Conservation (phyloP, 768 basidiomycete genomes). For the Lentinula lateritia region DNA sequence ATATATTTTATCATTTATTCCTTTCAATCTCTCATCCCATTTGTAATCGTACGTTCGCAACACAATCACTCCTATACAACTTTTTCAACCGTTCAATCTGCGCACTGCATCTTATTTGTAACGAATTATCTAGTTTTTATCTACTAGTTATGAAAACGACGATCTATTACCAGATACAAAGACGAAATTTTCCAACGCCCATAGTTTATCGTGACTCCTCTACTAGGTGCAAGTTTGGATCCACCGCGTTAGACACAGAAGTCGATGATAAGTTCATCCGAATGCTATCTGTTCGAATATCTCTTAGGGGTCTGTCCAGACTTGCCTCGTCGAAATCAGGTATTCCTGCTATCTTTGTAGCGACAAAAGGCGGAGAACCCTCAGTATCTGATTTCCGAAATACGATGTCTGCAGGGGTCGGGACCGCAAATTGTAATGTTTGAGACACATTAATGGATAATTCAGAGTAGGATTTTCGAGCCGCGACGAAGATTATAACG, state of each 20-base stretch:
- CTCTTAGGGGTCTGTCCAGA: background rate
- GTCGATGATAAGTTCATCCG: too few relatives aligned
- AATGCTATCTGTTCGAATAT: background rate
- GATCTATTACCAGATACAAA: background rate
- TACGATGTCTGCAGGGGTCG: background rate
- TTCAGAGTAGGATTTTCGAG: background rate
- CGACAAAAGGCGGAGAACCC: background rate
- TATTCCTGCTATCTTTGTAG: background rate
- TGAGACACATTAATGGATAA: background rate
- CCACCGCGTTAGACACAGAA: too few relatives aligned
- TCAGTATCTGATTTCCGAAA: background rate
- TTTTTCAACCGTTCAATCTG: background rate
- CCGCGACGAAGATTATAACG: background rate
- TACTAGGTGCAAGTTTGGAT: too few relatives aligned
- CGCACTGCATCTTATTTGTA: background rate
- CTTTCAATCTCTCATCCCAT: background rate
- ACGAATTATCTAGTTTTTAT: background rate
- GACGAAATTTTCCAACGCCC: too few relatives aligned
- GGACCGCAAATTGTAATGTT: background rate
- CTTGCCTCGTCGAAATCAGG: background rate
- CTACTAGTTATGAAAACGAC: background rate
- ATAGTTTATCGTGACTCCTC: too few relatives aligned
- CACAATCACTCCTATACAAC: background rate
- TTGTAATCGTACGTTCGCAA: background rate
- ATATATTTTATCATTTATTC: conserved; percentile 6